Conservation (phyloP, 257 asterid genomes). For the Forsythia viridissima region DNA sequence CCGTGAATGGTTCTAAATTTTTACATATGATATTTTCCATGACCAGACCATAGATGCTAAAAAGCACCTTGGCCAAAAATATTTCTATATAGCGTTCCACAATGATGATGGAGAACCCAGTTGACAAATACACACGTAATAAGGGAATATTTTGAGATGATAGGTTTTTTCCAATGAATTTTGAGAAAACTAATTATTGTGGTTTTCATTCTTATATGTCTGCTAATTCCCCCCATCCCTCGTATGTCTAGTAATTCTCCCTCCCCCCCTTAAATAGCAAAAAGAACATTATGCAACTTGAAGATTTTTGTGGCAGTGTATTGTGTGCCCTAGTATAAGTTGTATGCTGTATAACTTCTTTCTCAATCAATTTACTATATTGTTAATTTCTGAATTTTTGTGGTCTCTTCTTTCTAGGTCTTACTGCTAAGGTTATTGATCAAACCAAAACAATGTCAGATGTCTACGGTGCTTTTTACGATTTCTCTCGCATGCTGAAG, state of each 20-base stretch:
- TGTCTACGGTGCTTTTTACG: slow-evolving; percentile 91
- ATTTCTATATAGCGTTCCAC: too few relatives aligned
- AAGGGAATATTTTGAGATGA: too few relatives aligned
- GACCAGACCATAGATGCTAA: too few relatives aligned
- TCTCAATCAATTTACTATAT: slow-evolving; percentile 10
- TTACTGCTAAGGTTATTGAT: slow-evolving; percentile 86
- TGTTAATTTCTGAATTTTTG: slow-evolving; percentile 10
- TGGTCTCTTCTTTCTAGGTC: slow-evolving; percentile 54
- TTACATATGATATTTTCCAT: too few relatives aligned
- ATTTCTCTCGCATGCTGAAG: slow-evolving; percentile 80
- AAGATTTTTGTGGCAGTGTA: background rate
- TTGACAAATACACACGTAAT: too few relatives aligned
- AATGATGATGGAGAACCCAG: too few relatives aligned
- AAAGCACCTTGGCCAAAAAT: too few relatives aligned
- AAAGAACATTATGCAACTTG: slow-evolving; percentile 7
- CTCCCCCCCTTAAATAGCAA: background rate
- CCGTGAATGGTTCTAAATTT: background rate
- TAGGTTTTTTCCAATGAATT: background rate
- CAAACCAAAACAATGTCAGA: slow-evolving; percentile 76
- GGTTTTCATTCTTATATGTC: background rate
- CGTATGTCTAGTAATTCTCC: background rate
- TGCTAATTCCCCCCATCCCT: background rate
- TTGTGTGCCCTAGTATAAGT: background rate
- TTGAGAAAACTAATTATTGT: slow-evolving; percentile 3
- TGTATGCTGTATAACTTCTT: background rate